These are phyloP conservation scores for Soucietia sequanensis DNA, from an alignment of 805 yeast species.

Conservation along the genomic window DNA sequence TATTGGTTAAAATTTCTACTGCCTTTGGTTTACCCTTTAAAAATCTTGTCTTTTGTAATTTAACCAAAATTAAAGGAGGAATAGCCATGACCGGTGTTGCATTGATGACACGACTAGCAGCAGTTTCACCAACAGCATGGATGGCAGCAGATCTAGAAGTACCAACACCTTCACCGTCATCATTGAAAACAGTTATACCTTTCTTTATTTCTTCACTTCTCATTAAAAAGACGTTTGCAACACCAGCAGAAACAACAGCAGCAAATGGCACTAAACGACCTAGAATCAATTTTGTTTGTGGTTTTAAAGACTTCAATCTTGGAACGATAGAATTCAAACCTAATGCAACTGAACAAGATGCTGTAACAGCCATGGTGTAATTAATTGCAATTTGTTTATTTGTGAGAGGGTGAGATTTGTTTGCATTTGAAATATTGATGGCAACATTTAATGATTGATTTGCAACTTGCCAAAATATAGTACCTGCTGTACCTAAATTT, in stretches of 20 bases:
- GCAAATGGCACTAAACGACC: slow-evolving; percentile 96
- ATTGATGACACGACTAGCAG: slow-evolving; percentile 88
- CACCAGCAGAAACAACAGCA: slow-evolving; percentile 96
- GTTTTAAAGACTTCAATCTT: slow-evolving; percentile 64
- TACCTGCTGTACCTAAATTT: slow-evolving; percentile 82
- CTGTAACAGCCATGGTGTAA: slow-evolving; percentile 85
- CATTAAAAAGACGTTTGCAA: slow-evolving; percentile 95
- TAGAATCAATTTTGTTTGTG: slow-evolving; percentile 66
- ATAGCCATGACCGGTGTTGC: slow-evolving; percentile 98
- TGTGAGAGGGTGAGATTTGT: slow-evolving; percentile 88
- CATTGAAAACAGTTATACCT: slow-evolving; percentile 73
- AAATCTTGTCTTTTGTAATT: slow-evolving; percentile 63
- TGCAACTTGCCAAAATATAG: slow-evolving; percentile 96
- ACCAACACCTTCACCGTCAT: slow-evolving; percentile 57
- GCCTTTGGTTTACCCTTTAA: slow-evolving; percentile 67
- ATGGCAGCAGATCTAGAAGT: slow-evolving; percentile 82
- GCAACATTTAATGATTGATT: slow-evolving; percentile 97
- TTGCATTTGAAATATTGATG: slow-evolving; percentile 92
- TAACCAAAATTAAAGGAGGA: slow-evolving; percentile 84
- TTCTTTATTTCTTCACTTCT: slow-evolving; percentile 89
- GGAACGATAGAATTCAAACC: slow-evolving; percentile 95
- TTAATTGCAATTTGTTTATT: slow-evolving; percentile 74
- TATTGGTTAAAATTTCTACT: slow-evolving; percentile 67
- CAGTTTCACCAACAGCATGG: slow-evolving; percentile 96
- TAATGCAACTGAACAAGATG: slow-evolving; percentile 92